A percentile compares a stretch with the other conserved stretches of the same genome.
phyloP scores from a whole-genome alignment of 2,329 filamentous ascomycete genomes.

The Aspergillus novoparasiticus region DNA sequence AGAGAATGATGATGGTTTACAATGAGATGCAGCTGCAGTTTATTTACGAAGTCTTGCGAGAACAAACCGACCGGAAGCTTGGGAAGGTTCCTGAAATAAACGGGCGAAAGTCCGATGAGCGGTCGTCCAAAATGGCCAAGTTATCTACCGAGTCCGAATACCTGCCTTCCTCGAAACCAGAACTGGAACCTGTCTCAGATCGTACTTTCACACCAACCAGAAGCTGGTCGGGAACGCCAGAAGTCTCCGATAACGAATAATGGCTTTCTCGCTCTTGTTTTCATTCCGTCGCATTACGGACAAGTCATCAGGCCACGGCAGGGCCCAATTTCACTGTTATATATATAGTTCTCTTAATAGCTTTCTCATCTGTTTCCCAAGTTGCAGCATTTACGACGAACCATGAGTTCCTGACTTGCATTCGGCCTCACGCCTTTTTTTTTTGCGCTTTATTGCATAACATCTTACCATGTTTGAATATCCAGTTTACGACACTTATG shows the following conservation, averaged over 20 bases:
- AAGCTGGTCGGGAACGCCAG: slow-evolving; percentile 32
- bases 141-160: slow-evolving; percentile 33
- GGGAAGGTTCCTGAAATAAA: slow-evolving; percentile 28
- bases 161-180: slow-evolving; percentile 36
- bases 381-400: slow-evolving; percentile 17
- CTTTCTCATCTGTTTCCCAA: slow-evolving; percentile 7
- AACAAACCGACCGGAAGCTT: slow-evolving; percentile 47
- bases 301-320: background rate
- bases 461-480: slow-evolving; percentile 13
- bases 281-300: background rate
- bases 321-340: slow-evolving; percentile 1
- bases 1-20: slow-evolving; percentile 95
- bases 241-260: slow-evolving; percentile 36
- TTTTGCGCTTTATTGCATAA: slow-evolving; percentile 17
- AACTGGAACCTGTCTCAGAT: slow-evolving; percentile 35
- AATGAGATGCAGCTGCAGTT: slow-evolving; percentile 81
- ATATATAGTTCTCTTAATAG: slow-evolving; percentile 15
- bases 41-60: slow-evolving; percentile 81
- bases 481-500: slow-evolving; percentile 1
- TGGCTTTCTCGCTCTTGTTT: background rate
- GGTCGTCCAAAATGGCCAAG: slow-evolving; percentile 41
- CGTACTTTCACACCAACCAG: slow-evolving; percentile 26
- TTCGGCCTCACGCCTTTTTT: slow-evolving; percentile 25
- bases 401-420: slow-evolving; percentile 27
- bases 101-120: slow-evolving; percentile 27